A percentile compares a stretch with the other conserved stretches of the same genome.
These are phyloP conservation scores for Trichoderma asperellum DNA, from an alignment of 2,329 filamentous ascomycete genomes.

Conservation along the genomic window DNA sequence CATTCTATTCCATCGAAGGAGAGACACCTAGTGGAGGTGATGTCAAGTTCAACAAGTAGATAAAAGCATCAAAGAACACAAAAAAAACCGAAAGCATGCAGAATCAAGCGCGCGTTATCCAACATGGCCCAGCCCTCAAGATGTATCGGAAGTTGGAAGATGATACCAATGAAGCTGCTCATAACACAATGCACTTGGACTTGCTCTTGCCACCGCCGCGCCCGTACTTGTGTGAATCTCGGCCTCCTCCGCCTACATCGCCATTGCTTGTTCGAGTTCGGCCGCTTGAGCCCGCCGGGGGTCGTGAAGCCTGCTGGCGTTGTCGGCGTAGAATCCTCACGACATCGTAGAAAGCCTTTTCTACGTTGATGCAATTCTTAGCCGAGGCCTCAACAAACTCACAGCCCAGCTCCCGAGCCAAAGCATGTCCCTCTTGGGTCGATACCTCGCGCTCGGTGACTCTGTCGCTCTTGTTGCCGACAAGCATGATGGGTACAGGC, in stretches of 20 bases:
- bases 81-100: neutral
- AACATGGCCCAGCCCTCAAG: neutral
- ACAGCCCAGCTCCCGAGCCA: slow-evolving; percentile 90
- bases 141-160: slow-evolving; percentile 6
- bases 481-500: slow-evolving; percentile 93
- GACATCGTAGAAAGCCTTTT: slow-evolving; percentile 98
- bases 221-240: slow-evolving; percentile 38
- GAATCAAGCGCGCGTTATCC: neutral
- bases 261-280: slow-evolving; percentile 47
- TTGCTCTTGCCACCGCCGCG: slow-evolving; percentile 44
- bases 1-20: slow-evolving; percentile 3
- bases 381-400: slow-evolving; percentile 97
- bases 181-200: slow-evolving; percentile 48
- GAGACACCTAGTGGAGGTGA: neutral
- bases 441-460: slow-evolving; percentile 96
- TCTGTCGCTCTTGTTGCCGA: slow-evolving; percentile 97
- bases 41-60: slow-evolving; percentile 19
- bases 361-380: slow-evolving; percentile 97
- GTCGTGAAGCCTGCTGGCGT: slow-evolving; percentile 61
- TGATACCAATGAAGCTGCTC: slow-evolving; percentile 33
- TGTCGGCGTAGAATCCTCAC: slow-evolving; percentile 87
- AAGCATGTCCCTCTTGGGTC: slow-evolving; percentile 89
- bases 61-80: neutral
- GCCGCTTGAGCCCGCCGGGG: slow-evolving; percentile 41
- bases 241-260: slow-evolving; percentile 41